Evolutionary conservation across 371 early-diverging fungal genomes (phyloP).

Genomic region (Saksenaea oblongispora): DNA sequence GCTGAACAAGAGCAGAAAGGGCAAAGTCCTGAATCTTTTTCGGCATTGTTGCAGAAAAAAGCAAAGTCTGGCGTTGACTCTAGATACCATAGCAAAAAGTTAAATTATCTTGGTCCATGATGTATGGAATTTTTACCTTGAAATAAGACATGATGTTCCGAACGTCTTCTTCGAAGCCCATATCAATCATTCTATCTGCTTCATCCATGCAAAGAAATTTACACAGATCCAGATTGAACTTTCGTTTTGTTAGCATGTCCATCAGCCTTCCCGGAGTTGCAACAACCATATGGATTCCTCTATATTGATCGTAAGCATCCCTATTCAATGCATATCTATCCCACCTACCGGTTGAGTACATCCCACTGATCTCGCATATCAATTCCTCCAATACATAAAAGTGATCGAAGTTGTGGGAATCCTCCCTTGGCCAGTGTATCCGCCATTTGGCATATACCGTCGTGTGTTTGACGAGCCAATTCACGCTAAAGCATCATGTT

Average conservation of each 20-base stretch:
- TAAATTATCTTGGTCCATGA: not conserved
- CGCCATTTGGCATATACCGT: conserved; percentile 68
- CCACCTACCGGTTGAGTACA: conserved; percentile 56
- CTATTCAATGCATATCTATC: not conserved
- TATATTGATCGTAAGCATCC: conserved; percentile 6
- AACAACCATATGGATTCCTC: conserved; percentile 79
- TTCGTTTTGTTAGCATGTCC: conserved; percentile 81
- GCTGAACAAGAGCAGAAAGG: conserved; percentile 82
- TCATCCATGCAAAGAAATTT: conserved; percentile 94
- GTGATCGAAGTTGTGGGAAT: conserved; percentile 71
- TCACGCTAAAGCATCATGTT: conserved; percentile 59
- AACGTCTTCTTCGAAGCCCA: conserved; percentile 97
- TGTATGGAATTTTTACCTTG: conserved; percentile 49
- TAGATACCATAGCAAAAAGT: conserved; percentile 7
- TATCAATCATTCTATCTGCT: conserved; percentile 99
- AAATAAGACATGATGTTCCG: conserved; percentile 92
- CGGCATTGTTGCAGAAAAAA: conserved; percentile 98
- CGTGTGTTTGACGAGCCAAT: conserved; percentile 86
- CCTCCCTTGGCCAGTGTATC: conserved; percentile 65
- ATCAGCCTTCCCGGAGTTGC: conserved; percentile 96
- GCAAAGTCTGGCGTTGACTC: conserved; percentile 82
- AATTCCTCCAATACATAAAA: conserved; percentile 96
- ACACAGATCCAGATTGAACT: conserved; percentile 81
- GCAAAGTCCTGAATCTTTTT: conserved; percentile 97
- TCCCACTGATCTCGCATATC: conserved; percentile 84